Evolutionary conservation across 345 rosid species (phyloP).

Genomic region (Rhodamnia rubescens): DNA sequence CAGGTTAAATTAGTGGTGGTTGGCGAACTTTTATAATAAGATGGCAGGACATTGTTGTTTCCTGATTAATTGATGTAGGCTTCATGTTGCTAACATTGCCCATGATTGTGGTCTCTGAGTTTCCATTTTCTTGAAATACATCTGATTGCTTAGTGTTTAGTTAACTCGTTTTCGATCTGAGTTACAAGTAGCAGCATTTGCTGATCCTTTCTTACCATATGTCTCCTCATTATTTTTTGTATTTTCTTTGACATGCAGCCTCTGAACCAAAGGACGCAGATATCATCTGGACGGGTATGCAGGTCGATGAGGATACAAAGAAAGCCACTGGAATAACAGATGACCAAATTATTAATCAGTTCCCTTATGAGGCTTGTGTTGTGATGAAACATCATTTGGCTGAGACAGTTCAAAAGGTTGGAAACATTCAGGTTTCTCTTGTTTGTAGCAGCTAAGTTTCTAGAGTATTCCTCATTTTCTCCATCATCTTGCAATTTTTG

Average conservation of each 20-base stretch:
- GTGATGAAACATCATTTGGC: conserved; percentile 99
- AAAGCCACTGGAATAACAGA: conserved; percentile 67
- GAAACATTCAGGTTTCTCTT: background rate
- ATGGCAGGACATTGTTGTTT: background rate
- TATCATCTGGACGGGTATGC: conserved; percentile 86
- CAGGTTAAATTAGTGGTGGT: background rate
- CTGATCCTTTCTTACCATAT: background rate
- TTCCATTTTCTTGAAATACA: background rate
- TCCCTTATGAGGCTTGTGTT: conserved; percentile 90
- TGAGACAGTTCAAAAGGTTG: conserved; percentile 75
- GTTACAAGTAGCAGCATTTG: background rate
- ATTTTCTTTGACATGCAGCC: conserved; percentile 30
- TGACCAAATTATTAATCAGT: conserved; percentile 67
- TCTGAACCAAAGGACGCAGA: conserved; percentile 71
- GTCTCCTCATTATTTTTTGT: background rate
- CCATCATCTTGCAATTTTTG: background rate
- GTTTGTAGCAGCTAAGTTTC: background rate
- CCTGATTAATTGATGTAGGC: background rate
- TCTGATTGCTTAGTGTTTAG: background rate
- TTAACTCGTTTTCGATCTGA: background rate
- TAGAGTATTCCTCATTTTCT: background rate
- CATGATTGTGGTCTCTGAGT: background rate
- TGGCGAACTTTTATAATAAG: background rate
- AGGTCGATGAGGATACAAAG: conserved; percentile 75
- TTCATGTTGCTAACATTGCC: background rate